Evolutionary conservation across 2,329 filamentous ascomycete genomes (phyloP), one percentile per base, ranked within the genome.

Genomic region (Phyllosticta citrichinensis): DNA sequence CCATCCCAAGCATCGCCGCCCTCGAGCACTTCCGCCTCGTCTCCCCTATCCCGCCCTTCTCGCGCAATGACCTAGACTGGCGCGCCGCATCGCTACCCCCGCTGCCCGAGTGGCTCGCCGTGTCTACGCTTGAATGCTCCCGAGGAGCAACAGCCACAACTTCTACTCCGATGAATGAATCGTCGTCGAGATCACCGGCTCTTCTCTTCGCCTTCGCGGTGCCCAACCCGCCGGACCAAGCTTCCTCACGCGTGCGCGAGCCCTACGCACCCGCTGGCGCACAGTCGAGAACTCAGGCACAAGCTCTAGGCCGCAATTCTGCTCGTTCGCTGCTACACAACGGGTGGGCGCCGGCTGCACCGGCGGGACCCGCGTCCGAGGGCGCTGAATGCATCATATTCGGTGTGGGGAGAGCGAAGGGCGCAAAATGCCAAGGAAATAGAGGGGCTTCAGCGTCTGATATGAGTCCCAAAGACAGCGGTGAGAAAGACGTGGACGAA

Each of bases 11-110:
- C 20, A 82, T 88, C 47, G 70, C 74, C 2, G 77, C 77, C 3
- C 88, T 83, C 83, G 70, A 73, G 9, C 81, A 87, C 69, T 88
- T 88, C 67, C 73, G 80, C 52, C 74, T 67, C 12, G 83, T 88
- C 40, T 69, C 77, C 52, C 77, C 77, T 2, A 78, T 78, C 0
- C 77, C 79, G 0, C 74, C 72, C 8, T 82, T 85, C 65, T 66
- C 73, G 0, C 67, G 66, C 54, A 63, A 67, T 5, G 62, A 65
- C 10, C 64, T 68, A 24, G 78, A 81, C 66, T 81, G 79, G 79
- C 75, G 74, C 62, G 68, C 71, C 61, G 74, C 75, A 56, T 76
- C 74, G 25, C 70, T 78, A 47, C 66, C 71, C 1, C 74, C 74
- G 1, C 69, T 88, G 2, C 84, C 85, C 2, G 68, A 76, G 0